Conservation (phyloP, 1,139 yeast genomes). For the Diutina catenulata region DNA sequence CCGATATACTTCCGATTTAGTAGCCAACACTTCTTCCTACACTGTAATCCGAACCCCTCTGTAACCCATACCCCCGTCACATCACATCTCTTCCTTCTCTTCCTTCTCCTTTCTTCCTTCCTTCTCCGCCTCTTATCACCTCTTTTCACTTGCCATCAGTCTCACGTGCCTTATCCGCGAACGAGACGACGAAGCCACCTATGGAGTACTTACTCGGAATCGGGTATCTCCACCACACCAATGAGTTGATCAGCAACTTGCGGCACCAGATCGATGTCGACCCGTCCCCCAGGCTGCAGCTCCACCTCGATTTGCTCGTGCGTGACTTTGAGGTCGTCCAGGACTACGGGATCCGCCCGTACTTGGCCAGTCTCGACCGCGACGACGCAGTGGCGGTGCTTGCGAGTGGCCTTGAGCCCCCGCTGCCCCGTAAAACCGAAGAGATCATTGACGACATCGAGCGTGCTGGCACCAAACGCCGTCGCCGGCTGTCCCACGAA, state of each 20-base stretch:
- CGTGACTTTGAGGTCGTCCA: neutral
- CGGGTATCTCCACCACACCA: neutral
- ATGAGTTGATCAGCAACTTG: neutral
- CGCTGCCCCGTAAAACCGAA: neutral
- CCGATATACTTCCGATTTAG: too few relatives aligned
- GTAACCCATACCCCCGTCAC: too few relatives aligned
- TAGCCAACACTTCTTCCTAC: too few relatives aligned
- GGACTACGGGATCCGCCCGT: neutral
- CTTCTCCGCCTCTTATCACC: too few relatives aligned
- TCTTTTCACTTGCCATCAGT: too few relatives aligned
- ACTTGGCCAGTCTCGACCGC: too few relatives aligned
- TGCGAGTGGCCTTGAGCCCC: too few relatives aligned
- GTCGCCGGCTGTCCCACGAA: neutral
- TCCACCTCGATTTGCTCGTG: neutral
- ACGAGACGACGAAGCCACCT: too few relatives aligned
- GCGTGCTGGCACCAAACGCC: neutral
- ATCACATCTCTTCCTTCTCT: too few relatives aligned
- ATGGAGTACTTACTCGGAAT: neutral
- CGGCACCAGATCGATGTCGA: neutral
- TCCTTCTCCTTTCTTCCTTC: too few relatives aligned
- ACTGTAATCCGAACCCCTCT: too few relatives aligned
- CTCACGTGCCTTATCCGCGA: too few relatives aligned
- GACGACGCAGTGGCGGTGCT: conserved; percentile 3
- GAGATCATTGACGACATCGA: neutral
- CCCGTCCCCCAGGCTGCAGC: neutral